Evolutionary conservation across 306 rosid species (phyloP).

Genomic region (Cotoneaster glaucophyllus): DNA sequence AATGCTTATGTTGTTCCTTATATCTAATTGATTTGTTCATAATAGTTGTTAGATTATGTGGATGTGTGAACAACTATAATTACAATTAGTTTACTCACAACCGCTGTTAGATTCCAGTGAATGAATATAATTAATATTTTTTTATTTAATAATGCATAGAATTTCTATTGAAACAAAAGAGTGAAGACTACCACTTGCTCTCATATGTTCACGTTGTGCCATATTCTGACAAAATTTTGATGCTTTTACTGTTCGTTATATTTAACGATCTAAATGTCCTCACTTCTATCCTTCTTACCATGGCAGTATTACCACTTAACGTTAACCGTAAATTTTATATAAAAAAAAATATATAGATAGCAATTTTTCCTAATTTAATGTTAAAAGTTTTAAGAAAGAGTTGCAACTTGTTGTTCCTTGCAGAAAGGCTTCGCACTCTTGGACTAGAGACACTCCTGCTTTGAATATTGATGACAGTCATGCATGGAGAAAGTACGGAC

Average conservation of each 20-base stretch:
- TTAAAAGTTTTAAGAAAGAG: neutral
- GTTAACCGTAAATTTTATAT: neutral
- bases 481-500: constrained; percentile 81
- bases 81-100: no score
- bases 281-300: neutral
- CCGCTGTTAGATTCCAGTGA: neutral
- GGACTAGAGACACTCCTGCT: constrained; percentile 28
- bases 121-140: neutral
- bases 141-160: neutral
- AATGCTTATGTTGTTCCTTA: neutral
- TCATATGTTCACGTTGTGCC: neutral
- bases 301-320: neutral
- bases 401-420: neutral
- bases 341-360: neutral
- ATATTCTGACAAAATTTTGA: neutral
- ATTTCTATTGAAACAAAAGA: neutral
- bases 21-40: neutral
- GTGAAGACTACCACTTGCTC: neutral
- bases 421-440: constrained; percentile 38
- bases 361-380: neutral
- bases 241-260: neutral
- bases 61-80: no score
- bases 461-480: constrained; percentile 43
- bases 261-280: no score
- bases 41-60: neutral